Evolutionary conservation across 2,329 filamentous ascomycete species (phyloP), one percentile per base, ranked within the genome.

Genomic region (Hypoxylon sp.): DNA sequence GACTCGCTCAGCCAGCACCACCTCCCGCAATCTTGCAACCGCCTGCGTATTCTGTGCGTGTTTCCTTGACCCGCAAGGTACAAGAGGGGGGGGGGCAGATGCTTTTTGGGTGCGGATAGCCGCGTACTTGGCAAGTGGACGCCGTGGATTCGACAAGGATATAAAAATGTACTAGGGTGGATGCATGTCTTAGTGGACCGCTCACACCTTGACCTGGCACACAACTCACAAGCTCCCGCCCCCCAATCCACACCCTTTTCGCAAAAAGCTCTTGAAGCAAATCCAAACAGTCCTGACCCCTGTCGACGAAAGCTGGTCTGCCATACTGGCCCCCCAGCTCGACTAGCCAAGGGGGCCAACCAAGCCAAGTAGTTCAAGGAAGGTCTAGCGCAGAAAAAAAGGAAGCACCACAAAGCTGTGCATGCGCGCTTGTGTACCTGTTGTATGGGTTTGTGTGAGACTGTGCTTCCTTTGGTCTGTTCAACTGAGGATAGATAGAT

Each of bases 141-240:
- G 64, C 31, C 54, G 69, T 69, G 69, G 69, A 71, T 71, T 66
- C 62, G 69, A 66, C 66, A 63, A 51, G 69, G 69, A 71, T 69
- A 52, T 44, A 57, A 61, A 61, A 59, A 44, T 55, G 58, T 57
- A 54, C 65, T n/a, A 60, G 64, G 60, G 50, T 70, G 31, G 54
- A 61, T 68, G 68, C 65, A 66, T 71, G 61, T 66, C 60, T 54
- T 58, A 47, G 59, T 63, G 65, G 53, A 53, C 55, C 60, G 61
- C 51, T 64, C 63, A 64, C 55, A 66, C 68, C 58, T 66, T 63
- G 61, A 58, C 64, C 64, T 70, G 57, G 53, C 64, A 42, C 61
- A 68, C 68, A 71, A 68, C 65, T 68, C 65, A 70, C 60, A 66
- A 71, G 68, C 65, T 71, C 62, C 68, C 68, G 64, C 65, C 59